A percentile compares a stretch with the other conserved stretches of the same genome.
Evolutionary conservation across 2,329 filamentous ascomycete genomes (phyloP).

Genomic region (Davidsoniella neocaledoniae): DNA sequence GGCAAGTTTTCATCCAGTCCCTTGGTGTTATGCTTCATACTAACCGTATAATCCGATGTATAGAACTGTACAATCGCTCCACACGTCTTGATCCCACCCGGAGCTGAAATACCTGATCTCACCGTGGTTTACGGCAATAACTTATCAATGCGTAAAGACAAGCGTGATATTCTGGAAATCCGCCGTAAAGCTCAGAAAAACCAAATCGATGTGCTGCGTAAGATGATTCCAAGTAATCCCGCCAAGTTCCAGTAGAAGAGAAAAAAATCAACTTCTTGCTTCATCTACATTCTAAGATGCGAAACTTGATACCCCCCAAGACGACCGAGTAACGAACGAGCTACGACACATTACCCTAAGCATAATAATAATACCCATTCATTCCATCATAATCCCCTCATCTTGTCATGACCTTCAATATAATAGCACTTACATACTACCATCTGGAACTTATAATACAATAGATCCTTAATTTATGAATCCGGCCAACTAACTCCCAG

Average conservation of each 20-base stretch:
- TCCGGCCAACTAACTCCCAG: slow-evolving; percentile 5
- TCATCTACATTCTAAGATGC: too few species aligned
- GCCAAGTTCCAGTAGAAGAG: slow-evolving; percentile 24
- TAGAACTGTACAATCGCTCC: slow-evolving; percentile 57
- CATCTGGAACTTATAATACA: neutral
- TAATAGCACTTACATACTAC: too few species aligned
- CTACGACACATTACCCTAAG: neutral
- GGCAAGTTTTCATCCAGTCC: slow-evolving; percentile 24
- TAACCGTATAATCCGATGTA: slow-evolving; percentile 1
- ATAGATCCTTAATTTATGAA: neutral
- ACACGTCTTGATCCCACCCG: slow-evolving; percentile 39
- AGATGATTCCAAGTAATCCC: slow-evolving; percentile 48
- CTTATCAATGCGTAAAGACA: slow-evolving; percentile 34
- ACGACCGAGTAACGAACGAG: too few species aligned
- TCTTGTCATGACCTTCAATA: neutral
- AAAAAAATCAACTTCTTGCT: neutral
- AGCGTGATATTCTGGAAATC: slow-evolving; percentile 42
- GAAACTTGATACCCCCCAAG: too few species aligned
- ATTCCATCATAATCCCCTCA: neutral
- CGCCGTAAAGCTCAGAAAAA: slow-evolving; percentile 47
- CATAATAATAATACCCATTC: neutral
- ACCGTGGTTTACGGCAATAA: slow-evolving; percentile 55
- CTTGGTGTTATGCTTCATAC: too few species aligned
- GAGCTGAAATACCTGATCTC: slow-evolving; percentile 44
- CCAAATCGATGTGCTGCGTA: slow-evolving; percentile 50